Evolutionary conservation across 1,139 yeast genomes (phyloP), one percentile per base, ranked within the genome.

Genomic region (Magnusiomyces tetraspermus): DNA sequence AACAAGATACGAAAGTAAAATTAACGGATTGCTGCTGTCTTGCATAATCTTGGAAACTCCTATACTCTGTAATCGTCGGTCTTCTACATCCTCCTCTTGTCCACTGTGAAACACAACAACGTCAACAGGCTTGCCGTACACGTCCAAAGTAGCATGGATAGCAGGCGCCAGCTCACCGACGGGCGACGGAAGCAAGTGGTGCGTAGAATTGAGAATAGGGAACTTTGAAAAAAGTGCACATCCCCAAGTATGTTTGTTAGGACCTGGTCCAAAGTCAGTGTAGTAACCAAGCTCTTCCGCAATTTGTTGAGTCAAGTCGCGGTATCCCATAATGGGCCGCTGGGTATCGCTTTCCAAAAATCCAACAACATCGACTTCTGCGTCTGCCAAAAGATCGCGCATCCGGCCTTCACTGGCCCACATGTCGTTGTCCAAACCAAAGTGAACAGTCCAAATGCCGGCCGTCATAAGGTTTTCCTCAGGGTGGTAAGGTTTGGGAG

Each of bases 141-240:
- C 85, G 60, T 89, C 94, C 59, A 92, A 72, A 1, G 97, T 90
- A 1, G 98, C 98, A 68, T 85, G 96, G 59, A 92, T 92, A 1
- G 97, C 98, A 2, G 98, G 98, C 0, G 98, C 98, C 56, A 92
- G 75, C 72, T 92, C 98, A 40, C 98, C 98, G 31, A 87, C 96
- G 1, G 98, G 98, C 1, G 96, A 83, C 6, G 98, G 97, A 57
- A 92, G 73, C 61, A 92, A 74, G 67, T 89, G 95, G 68, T 92
- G 98, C 1, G 90, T 82, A 1, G 97, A 88, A 64, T 84, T 79
- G 56, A 92, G 62, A 58, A 92, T 92, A 30, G 98, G 98, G 77
- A 90, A 92, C 67, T 90, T 89, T 36, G 97, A 89, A 59, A 92
- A 74, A 57, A 92, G 75, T 1, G 94, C 94, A 50, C 94, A 85